A percentile compares a stretch with the other conserved stretches of the same genome.
These are phyloP conservation scores for Rhodofomes roseus DNA, from an alignment of 1,284 basidiomycete genomes.

Conservation along the genomic window DNA sequence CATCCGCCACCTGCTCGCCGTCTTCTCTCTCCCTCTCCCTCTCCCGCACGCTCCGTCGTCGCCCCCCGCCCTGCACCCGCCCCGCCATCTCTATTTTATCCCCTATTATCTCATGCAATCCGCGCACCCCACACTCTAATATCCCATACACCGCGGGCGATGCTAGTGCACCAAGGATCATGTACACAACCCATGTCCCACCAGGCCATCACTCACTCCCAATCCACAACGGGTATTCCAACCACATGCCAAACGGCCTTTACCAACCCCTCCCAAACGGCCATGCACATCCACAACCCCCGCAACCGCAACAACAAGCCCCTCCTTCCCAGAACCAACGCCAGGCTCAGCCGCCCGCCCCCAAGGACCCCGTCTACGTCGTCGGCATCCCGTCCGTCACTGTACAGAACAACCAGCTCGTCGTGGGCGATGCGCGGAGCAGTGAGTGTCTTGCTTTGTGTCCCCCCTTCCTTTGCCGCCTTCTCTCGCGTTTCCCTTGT, in stretches of 20 bases:
- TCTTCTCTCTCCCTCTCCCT: slow-evolving; percentile 13
- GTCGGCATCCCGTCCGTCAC: slow-evolving; percentile 70
- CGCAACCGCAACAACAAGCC: slow-evolving; percentile 16
- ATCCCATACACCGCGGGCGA: slow-evolving; percentile 29
- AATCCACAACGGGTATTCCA: slow-evolving; percentile 24
- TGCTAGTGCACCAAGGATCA: slow-evolving; percentile 57
- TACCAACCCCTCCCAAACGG: slow-evolving; percentile 23
- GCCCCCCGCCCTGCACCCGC: slow-evolving; percentile 8
- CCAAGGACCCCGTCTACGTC: slow-evolving; percentile 60
- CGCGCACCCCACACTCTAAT: slow-evolving; percentile 24
- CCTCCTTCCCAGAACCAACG: slow-evolving; percentile 6
- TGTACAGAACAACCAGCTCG: slow-evolving; percentile 59
- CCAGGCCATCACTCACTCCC: slow-evolving; percentile 39
- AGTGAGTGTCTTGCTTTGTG: slow-evolving; percentile 44
- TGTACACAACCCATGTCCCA: slow-evolving; percentile 59
- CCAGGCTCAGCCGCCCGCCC: slow-evolving; percentile 23
- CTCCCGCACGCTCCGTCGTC: slow-evolving; percentile 10
- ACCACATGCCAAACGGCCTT: slow-evolving; percentile 30
- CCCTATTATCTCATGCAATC: slow-evolving; percentile 17
- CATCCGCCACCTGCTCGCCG: slow-evolving; percentile 15
- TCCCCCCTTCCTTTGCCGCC: slow-evolving; percentile 1
- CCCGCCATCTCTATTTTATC: slow-evolving; percentile 17
- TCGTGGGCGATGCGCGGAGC: slow-evolving; percentile 66
- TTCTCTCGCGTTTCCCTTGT: slow-evolving; percentile 1
- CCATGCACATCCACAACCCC: slow-evolving; percentile 21